Evolutionary conservation across 1,284 basidiomycete species (phyloP), one percentile per base, ranked within the genome.

Genomic region (Fomitopsis pinicola): DNA sequence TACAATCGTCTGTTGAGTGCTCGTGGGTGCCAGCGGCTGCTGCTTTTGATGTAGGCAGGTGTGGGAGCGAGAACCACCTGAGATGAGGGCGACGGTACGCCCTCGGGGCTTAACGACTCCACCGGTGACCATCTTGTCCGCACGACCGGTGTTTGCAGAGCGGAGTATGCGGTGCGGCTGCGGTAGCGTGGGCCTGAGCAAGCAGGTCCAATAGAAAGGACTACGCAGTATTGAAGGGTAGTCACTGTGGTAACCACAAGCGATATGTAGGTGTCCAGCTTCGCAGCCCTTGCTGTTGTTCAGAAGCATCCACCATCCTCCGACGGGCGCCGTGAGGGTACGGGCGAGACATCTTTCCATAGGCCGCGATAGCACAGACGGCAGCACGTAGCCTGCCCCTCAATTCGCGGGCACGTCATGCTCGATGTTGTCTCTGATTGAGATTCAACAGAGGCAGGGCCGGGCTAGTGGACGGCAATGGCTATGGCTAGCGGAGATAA

Each of bases 281-380:
- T 94, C 91, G 91, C 92, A 94, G 46, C 92, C 92, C 72, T 92
- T 92, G 63, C 91, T 91, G 53, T 82, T 85, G 76, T 98, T 97
- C 62, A 99, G 80, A 55, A 95, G 73, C 91, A 95, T 98, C 97
- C 79, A 40, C 92, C 91, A 74, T 99, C 97, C 67, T 99, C 97
- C 42, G 85, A 81, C 74, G 22, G 22, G 22, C 22, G 22, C 22
- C 22, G 1, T 22, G 22, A 22, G 22, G 22, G 22, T 22, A 22
- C 22, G 22, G 22, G 22, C 2, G 22, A 22, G 22, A 22, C 22
- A 22, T 22, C 22, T 22, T 22, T 1, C 22, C 22, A 22, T 22
- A 22, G 22, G 22, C 22, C 22, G 22, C 2, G 22, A 22, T 2
- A 1, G 22, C 22, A 22, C 22, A 22, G 22, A 22, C 22, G 22